These are phyloP conservation scores for Panaeolus papilionaceus DNA, from an alignment of 768 basidiomycete species.

Conservation along the genomic window DNA sequence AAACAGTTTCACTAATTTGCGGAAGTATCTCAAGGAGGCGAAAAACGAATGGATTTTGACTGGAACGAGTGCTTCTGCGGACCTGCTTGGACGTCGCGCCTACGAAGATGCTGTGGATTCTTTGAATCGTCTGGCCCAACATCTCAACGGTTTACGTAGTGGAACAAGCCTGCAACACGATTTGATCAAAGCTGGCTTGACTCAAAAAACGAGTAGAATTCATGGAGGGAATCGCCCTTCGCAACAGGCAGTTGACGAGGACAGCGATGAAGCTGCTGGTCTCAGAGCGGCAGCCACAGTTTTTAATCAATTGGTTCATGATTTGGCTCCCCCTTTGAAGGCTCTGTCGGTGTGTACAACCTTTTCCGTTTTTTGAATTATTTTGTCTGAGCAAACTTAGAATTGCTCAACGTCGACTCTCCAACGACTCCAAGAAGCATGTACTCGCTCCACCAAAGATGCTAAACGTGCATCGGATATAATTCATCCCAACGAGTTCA, in stretches of 20 bases:
- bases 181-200: slow-evolving; percentile 62
- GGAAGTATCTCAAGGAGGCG: slow-evolving; percentile 85
- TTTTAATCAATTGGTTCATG: slow-evolving; percentile 81
- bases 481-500: slow-evolving; percentile 65
- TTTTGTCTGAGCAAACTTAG: slow-evolving; percentile 39
- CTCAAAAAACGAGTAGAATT: slow-evolving; percentile 31
- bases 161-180: slow-evolving; percentile 87
- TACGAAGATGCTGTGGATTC: slow-evolving; percentile 89
- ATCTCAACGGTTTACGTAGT: slow-evolving; percentile 86
- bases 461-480: slow-evolving; percentile 35
- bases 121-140: slow-evolving; percentile 89
- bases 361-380: background rate
- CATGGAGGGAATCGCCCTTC: slow-evolving; percentile 24
- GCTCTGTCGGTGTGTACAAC: slow-evolving; percentile 64
- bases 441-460: slow-evolving; percentile 51
- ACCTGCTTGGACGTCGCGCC: slow-evolving; percentile 46
- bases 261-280: slow-evolving; percentile 42
- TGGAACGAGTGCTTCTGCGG: slow-evolving; percentile 18
- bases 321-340: slow-evolving; percentile 77
- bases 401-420: slow-evolving; percentile 64
- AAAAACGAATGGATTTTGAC: slow-evolving; percentile 75
- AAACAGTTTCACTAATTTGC: slow-evolving; percentile 85
- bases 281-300: slow-evolving; percentile 64
- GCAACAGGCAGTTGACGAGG: slow-evolving; percentile 18
- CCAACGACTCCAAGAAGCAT: slow-evolving; percentile 65